A percentile compares a stretch with the other conserved stretches of the same genome.
phyloP scores from a whole-genome alignment of 1,139 yeast species.

The Oligophagozyma castellii region DNA sequence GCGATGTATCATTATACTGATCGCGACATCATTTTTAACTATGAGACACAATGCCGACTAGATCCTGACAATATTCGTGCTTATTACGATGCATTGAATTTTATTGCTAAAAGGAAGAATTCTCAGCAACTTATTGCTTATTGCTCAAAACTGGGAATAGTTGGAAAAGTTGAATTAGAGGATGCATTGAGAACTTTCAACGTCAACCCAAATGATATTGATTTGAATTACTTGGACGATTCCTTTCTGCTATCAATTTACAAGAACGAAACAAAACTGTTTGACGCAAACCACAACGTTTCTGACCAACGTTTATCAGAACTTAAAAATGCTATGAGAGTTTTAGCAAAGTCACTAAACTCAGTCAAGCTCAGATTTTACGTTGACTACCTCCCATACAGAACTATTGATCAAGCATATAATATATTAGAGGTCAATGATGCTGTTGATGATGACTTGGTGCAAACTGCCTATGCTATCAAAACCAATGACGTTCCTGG shows the following conservation, averaged over 20 bases:
- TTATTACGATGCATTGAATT: slow-evolving; percentile 56
- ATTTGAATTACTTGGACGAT: slow-evolving; percentile 23
- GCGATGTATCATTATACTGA: slow-evolving; percentile 47
- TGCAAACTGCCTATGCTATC: slow-evolving; percentile 55
- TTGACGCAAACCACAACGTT: slow-evolving; percentile 19
- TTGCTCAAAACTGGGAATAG: slow-evolving; percentile 45
- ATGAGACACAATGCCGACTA: slow-evolving; percentile 36
- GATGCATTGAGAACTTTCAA: slow-evolving; percentile 43
- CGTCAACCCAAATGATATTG: slow-evolving; percentile 26
- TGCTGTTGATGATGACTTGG: slow-evolving; percentile 62
- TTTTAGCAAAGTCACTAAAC: slow-evolving; percentile 33
- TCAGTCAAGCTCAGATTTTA: slow-evolving; percentile 33
- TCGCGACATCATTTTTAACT: slow-evolving; percentile 46
- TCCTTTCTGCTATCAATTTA: slow-evolving; percentile 38
- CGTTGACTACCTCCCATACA: slow-evolving; percentile 38
- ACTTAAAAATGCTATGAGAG: slow-evolving; percentile 29
- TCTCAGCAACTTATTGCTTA: slow-evolving; percentile 37
- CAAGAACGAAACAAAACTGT: slow-evolving; percentile 23
- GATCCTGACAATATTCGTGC: slow-evolving; percentile 44
- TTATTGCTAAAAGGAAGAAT: slow-evolving; percentile 33
- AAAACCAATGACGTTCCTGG: slow-evolving; percentile 39
- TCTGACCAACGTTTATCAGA: slow-evolving; percentile 16
- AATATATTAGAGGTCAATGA: slow-evolving; percentile 46
- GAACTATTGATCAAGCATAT: slow-evolving; percentile 45
- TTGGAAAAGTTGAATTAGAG: slow-evolving; percentile 48